These are phyloP conservation scores for Coniochaeta hoffmannii DNA, from an alignment of 2,329 filamentous ascomycete species.

Conservation along the genomic window DNA sequence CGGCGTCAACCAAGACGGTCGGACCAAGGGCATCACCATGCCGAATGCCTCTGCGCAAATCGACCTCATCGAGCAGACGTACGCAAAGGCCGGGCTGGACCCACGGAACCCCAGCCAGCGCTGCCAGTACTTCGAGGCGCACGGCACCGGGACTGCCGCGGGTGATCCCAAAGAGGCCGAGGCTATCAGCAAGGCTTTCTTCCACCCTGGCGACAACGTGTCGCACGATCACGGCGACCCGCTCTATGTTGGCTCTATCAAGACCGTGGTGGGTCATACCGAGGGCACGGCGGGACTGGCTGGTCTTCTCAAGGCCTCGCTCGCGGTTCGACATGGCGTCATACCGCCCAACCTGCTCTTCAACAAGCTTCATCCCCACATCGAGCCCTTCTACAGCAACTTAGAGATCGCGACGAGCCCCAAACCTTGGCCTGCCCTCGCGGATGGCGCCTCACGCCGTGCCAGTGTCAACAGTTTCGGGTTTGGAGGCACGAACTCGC, in stretches of 20 bases:
- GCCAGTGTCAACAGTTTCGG: constrained; percentile 30
- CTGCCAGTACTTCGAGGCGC: constrained; percentile 34
- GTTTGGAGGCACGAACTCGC: constrained; percentile 25
- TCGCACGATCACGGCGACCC: not conserved
- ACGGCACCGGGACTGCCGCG: constrained; percentile 27
- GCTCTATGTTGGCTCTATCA: constrained; percentile 28
- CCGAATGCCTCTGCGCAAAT: constrained; percentile 34
- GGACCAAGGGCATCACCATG: constrained; percentile 37
- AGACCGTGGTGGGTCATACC: constrained; percentile 36
- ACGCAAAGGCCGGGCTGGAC: constrained; percentile 30
- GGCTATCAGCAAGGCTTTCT: constrained; percentile 4
- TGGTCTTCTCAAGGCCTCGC: constrained; percentile 31
- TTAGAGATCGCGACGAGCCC: constrained; percentile 30
- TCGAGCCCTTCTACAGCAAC: constrained; percentile 22
- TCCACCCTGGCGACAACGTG: not conserved
- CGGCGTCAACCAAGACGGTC: constrained; percentile 37
- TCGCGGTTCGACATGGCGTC: constrained; percentile 27
- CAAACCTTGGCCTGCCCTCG: constrained; percentile 27
- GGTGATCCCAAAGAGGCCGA: constrained; percentile 9
- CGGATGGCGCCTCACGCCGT: not conserved
- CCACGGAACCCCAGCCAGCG: constrained; percentile 16
- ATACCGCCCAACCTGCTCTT: constrained; percentile 37
- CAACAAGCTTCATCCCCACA: constrained; percentile 33
- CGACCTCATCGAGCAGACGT: constrained; percentile 29
- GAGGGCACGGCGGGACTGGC: constrained; percentile 39